Conservation (phyloP, 164 flowering plant species). For the Chimonanthus salicifolius region DNA sequence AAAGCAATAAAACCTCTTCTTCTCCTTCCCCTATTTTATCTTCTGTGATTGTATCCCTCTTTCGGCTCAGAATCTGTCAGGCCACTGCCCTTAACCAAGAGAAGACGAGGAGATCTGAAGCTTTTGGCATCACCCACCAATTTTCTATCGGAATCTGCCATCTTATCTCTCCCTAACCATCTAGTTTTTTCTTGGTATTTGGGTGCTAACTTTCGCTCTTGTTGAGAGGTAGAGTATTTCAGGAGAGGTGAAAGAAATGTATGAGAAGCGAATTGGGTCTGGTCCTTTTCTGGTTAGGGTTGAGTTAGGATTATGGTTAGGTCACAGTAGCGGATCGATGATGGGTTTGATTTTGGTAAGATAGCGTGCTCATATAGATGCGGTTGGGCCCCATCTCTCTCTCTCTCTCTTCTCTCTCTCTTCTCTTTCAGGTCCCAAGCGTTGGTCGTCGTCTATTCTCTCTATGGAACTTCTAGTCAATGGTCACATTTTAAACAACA, state of each 20-base stretch:
- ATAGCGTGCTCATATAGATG: constrained; percentile 78
- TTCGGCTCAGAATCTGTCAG: background rate
- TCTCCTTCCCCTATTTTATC: background rate
- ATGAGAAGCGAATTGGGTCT: background rate
- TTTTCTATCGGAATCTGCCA: constrained; percentile 28
- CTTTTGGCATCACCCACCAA: constrained; percentile 34
- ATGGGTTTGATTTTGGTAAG: constrained; percentile 44
- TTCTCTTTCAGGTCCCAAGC: background rate
- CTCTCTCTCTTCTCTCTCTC: constrained; percentile 4
- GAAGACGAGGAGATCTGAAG: constrained; percentile 12
- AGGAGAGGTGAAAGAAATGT: constrained; percentile 16
- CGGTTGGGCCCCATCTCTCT: constrained; percentile 44
- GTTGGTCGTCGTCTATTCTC: background rate
- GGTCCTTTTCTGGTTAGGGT: constrained; percentile 16
- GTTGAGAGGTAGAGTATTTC: background rate
- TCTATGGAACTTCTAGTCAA: background rate
- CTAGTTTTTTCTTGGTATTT: background rate
- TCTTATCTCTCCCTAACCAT: constrained; percentile 15
- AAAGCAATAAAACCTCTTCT: background rate
- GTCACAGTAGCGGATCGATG: constrained; percentile 42
- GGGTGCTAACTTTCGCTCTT: background rate
- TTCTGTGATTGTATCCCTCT: background rate
- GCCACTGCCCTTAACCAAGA: constrained; percentile 14
- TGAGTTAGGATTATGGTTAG: constrained; percentile 46
- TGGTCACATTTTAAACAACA: background rate